These are phyloP conservation scores for Kokia cookei DNA, from an alignment of 441 rosid species.

Conservation along the genomic window DNA sequence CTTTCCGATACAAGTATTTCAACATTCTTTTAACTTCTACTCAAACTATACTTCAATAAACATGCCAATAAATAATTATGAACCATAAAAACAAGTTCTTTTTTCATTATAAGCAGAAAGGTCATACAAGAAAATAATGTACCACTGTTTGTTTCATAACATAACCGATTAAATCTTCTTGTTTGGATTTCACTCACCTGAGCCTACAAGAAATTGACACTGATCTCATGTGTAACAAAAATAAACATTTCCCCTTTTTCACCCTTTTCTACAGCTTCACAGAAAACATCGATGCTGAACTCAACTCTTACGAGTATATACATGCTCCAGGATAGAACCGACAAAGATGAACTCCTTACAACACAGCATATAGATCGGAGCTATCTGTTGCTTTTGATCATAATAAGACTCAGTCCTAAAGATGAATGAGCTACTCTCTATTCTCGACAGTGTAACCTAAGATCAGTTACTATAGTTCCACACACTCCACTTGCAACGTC, in stretches of 20 bases:
- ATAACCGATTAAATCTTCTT: not conserved
- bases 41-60: too few relatives aligned
- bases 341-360: not conserved
- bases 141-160: not conserved
- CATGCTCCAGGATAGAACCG: not conserved
- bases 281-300: not conserved
- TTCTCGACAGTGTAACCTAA: not conserved
- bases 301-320: not conserved
- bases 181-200: not conserved
- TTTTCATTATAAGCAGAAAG: too few relatives aligned
- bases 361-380: not conserved
- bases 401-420: not conserved
- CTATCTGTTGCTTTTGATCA: not conserved
- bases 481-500: conserved; percentile 69
- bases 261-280: not conserved
- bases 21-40: too few relatives aligned
- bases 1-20: too few relatives aligned
- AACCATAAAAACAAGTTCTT: too few relatives aligned
- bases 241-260: not conserved
- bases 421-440: not conserved
- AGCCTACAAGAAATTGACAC: not conserved
- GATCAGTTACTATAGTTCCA: conserved; percentile 16
- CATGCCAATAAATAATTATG: too few relatives aligned
- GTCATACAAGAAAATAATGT: not conserved
- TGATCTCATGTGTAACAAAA: not conserved